phyloP scores from a whole-genome alignment of 805 yeast species.

The Candida patagonica region DNA sequence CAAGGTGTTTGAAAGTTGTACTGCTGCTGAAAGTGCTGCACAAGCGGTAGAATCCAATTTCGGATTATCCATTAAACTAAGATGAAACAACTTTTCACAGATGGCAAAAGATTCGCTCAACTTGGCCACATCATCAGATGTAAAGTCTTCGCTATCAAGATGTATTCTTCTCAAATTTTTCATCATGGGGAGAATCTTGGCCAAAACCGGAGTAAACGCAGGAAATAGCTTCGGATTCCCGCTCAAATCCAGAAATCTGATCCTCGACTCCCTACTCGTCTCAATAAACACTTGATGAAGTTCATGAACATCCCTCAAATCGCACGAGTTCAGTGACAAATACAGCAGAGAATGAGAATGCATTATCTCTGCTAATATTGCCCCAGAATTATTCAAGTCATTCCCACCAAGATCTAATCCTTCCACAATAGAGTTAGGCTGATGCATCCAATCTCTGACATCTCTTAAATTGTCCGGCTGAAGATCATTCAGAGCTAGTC shows the following conservation, averaged over 20 bases:
- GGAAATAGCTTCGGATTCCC: slow-evolving; percentile 63
- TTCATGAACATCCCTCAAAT: slow-evolving; percentile 34
- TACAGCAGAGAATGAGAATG: slow-evolving; percentile 31
- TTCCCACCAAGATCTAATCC: slow-evolving; percentile 85
- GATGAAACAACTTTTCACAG: slow-evolving; percentile 55
- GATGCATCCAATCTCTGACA: slow-evolving; percentile 48
- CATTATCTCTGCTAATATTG: slow-evolving; percentile 12
- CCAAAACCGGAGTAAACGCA: slow-evolving; percentile 44
- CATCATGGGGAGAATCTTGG: slow-evolving; percentile 60
- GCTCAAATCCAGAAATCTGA: slow-evolving; percentile 69
- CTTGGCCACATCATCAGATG: slow-evolving; percentile 44
- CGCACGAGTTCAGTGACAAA: slow-evolving; percentile 58
- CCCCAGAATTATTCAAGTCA: slow-evolving; percentile 34
- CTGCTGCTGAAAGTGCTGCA: slow-evolving; percentile 59
- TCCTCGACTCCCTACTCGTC: slow-evolving; percentile 42
- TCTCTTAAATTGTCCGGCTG: slow-evolving; percentile 47
- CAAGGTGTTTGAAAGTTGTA: slow-evolving; percentile 56
- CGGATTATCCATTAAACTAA: slow-evolving; percentile 59
- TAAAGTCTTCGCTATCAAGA: slow-evolving; percentile 57
- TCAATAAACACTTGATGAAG: slow-evolving; percentile 38
- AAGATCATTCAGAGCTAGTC: slow-evolving; percentile 68
- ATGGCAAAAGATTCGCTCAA: slow-evolving; percentile 62
- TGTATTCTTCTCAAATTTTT: slow-evolving; percentile 56
- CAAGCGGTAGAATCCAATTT: slow-evolving; percentile 49
- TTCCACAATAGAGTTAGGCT: slow-evolving; percentile 34